A percentile compares a stretch with the other conserved stretches of the same genome.
Conservation (phyloP, 192 early-diverging fungal genomes). For the Obelidium mucronatum region DNA sequence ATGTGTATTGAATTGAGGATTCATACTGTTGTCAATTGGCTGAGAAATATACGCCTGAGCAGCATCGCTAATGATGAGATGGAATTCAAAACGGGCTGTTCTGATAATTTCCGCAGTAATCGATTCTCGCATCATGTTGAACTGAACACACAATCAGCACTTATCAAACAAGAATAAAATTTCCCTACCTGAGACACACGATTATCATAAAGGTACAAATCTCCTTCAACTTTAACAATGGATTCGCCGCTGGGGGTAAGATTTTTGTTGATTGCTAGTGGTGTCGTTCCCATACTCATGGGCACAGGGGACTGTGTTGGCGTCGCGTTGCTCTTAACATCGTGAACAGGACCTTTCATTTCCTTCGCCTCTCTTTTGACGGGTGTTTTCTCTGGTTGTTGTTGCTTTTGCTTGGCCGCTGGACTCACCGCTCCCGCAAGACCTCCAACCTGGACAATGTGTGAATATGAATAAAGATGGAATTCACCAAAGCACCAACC, state of each 20-base stretch:
- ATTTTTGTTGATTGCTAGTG: slow-evolving; percentile 11
- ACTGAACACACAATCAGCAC: no score
- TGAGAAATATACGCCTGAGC: slow-evolving; percentile 60
- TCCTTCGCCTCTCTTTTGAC: not conserved
- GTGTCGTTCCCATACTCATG: slow-evolving; percentile 31
- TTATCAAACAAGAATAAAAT: not conserved
- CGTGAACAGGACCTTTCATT: no score
- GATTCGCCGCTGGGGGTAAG: slow-evolving; percentile 53
- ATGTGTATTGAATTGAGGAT: slow-evolving; percentile 76
- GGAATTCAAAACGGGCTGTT: slow-evolving; percentile 38
- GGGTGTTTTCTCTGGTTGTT: not conserved
- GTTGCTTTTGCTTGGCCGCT: not conserved
- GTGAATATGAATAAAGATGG: no score
- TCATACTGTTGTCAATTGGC: slow-evolving; percentile 76
- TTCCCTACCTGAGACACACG: slow-evolving; percentile 36
- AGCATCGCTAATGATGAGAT: slow-evolving; percentile 37
- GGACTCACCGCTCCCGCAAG: not conserved
- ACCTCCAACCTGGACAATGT: not conserved
- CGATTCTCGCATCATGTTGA: slow-evolving; percentile 28
- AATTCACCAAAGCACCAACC: not conserved
- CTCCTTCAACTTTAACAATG: slow-evolving; percentile 55
- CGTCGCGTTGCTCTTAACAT: no score
- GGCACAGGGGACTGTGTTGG: slow-evolving; percentile 10
- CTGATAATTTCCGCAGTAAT: slow-evolving; percentile 40
- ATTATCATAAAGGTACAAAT: slow-evolving; percentile 75